These are phyloP conservation scores for Penicillium janthinellum DNA, from an alignment of 2,329 filamentous ascomycete species.

Conservation along the genomic window DNA sequence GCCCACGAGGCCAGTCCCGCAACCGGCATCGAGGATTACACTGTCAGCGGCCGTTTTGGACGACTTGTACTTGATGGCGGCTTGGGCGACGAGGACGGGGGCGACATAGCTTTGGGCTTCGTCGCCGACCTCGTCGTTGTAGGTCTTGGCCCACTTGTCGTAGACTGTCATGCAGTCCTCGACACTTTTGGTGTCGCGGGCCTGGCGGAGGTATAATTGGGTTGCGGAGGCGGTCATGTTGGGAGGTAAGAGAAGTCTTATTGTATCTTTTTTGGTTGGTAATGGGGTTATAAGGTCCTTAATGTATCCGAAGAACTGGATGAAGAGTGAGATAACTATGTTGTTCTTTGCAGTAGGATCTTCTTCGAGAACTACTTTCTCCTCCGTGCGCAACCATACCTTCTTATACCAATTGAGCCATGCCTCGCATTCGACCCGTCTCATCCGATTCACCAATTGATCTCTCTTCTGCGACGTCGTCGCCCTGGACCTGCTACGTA, in stretches of 20 bases:
- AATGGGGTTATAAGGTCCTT: neutral
- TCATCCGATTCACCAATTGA: neutral
- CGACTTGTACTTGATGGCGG: constrained; percentile 28
- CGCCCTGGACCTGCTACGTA: neutral
- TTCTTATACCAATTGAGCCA: constrained; percentile 14
- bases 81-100: constrained; percentile 43
- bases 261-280: neutral
- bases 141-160: constrained; percentile 51
- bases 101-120: constrained; percentile 45
- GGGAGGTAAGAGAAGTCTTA: neutral
- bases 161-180: constrained; percentile 46
- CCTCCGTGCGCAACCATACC: neutral
- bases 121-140: constrained; percentile 46
- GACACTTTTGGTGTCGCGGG: constrained; percentile 38
- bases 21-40: constrained; percentile 57
- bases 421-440: neutral
- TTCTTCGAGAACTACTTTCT: neutral
- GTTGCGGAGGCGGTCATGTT: constrained; percentile 16
- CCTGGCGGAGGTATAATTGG: constrained; percentile 37
- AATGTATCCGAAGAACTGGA: neutral
- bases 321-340: neutral
- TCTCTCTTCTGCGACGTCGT: neutral
- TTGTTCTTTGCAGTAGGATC: neutral
- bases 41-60: constrained; percentile 23
- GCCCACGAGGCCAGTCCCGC: constrained; percentile 58